Percentiles rank a stretch among this genome's conserved stretches.
Conservation (phyloP, 495 filamentous ascomycete species). For the Rusavskia elegans region DNA sequence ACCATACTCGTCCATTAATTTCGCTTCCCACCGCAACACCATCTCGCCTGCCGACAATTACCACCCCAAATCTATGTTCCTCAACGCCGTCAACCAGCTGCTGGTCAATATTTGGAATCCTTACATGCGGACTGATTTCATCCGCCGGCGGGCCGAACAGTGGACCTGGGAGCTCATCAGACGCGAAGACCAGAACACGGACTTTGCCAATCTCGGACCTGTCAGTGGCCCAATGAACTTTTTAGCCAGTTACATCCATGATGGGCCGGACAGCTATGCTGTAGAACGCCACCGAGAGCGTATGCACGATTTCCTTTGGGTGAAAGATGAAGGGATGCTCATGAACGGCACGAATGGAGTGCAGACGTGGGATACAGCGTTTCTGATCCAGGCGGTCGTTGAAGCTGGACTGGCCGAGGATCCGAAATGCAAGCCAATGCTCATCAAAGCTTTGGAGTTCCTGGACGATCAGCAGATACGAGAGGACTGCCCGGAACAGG, state of each 20-base stretch:
- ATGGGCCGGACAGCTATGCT: conserved; percentile 61
- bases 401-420: conserved; percentile 66
- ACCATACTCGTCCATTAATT: conserved; percentile 63
- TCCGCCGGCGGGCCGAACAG: conserved; percentile 52
- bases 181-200: conserved; percentile 84
- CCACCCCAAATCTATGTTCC: conserved; percentile 74
- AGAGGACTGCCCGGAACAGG: conserved; percentile 64
- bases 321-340: conserved; percentile 83
- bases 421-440: conserved; percentile 66
- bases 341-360: conserved; percentile 94
- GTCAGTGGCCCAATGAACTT: conserved; percentile 84
- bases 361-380: conserved; percentile 91
- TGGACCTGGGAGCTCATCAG: conserved; percentile 65
- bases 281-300: conserved; percentile 68
- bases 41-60: conserved; percentile 75
- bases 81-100: conserved; percentile 59
- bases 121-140: conserved; percentile 39
- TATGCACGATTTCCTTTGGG: conserved; percentile 76
- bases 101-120: conserved; percentile 69
- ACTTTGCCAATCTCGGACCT: conserved; percentile 71
- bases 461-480: conserved; percentile 84
- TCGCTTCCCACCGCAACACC: conserved; percentile 61
- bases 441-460: conserved; percentile 69
- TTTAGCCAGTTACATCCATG: conserved; percentile 64
- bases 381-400: conserved; percentile 65